phyloP scores from a whole-genome alignment of 2,329 filamentous ascomycete genomes.

The Colletotrichum camelliae region DNA sequence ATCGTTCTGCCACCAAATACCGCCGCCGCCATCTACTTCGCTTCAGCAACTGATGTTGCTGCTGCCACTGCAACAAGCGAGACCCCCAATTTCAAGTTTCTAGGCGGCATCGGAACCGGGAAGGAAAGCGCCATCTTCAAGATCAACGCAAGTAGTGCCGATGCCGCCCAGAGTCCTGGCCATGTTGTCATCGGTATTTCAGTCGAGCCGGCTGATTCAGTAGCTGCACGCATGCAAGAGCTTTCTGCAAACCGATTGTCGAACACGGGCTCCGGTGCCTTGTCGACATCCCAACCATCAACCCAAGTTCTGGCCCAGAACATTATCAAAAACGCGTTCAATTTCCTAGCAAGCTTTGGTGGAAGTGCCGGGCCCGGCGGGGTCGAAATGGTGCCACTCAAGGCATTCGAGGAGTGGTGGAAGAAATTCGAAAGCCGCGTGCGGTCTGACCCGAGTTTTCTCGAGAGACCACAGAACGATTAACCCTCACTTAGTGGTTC shows the following conservation, averaged over 20 bases:
- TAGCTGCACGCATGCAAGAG: conserved; percentile 71
- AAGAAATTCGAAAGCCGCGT: conserved; percentile 90
- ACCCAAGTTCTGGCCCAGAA: conserved; percentile 85
- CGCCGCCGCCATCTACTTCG: conserved; percentile 90
- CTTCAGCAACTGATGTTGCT: conserved; percentile 51
- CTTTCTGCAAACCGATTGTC: conserved; percentile 50
- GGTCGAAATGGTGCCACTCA: conserved; percentile 89
- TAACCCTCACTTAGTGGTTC: background rate
- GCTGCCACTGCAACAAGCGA: conserved; percentile 43
- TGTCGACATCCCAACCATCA: conserved; percentile 47
- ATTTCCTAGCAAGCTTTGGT: conserved; percentile 90
- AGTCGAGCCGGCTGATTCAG: conserved; percentile 76
- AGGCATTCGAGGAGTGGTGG: conserved; percentile 98
- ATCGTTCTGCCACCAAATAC: conserved; percentile 74
- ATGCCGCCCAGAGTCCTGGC: conserved; percentile 32
- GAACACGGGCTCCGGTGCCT: conserved; percentile 25
- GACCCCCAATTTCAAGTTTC: conserved; percentile 74
- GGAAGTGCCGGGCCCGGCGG: conserved; percentile 64
- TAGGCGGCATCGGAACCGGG: conserved; percentile 87
- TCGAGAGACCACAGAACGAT: conserved; percentile 65
- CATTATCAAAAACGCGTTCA: conserved; percentile 97
- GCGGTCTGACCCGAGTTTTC: conserved; percentile 83
- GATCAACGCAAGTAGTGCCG: conserved; percentile 48
- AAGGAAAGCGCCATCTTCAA: conserved; percentile 95
- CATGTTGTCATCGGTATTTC: conserved; percentile 82